Evolutionary conservation across 176 grass and related monocot species (phyloP), one percentile per base, ranked within the genome.

Genomic region (Oryza rufipogon): DNA sequence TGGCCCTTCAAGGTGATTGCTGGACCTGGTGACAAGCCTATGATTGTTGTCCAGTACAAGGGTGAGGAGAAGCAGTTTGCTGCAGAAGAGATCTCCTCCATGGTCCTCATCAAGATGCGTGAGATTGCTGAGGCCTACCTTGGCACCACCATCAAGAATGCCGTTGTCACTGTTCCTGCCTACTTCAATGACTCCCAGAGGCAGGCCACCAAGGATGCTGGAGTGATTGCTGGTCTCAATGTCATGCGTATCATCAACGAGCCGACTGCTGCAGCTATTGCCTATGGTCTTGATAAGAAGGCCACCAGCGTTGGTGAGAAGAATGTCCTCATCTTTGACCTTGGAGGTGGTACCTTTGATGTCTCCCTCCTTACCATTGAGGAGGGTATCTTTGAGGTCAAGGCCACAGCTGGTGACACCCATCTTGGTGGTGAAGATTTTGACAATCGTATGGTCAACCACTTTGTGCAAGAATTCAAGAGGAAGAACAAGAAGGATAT

Each of bases 111-210:
- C 66, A 81, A 81, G 66, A 81, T 81, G 79, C 30, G 66, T 34
- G 79, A 81, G 66, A 81, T 81, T 58, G 79, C 79, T 17, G 79
- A 81, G 54, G 66, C 79, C 4, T 81, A 81, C 66, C 79, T 81
- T 41, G 66, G 66, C 11, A 81, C 20, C 32, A 39, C 66, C 32
- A 70, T 81, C 79, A 81, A 81, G 66, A 81, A 81, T 17, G 56
- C 75, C 0, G 75, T 64, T 5, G 56, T 77, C 75, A 77, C 34
- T 64, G 56, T 64, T 25, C 75, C 75, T 64, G 75, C 56, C 2
- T 77, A 77, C 75, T 77, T 77, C 75, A 77, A 64, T 0, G 56
- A 77, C 36, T 77, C 75, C 4, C 75, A 77, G 36, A 77, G 34
- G 56, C 75, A 77, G 75, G 75, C 75, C 75, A 77, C 75, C 12